Base-by-base conservation (phyloP, 1,284 basidiomycete species). In the Vanrija sp. region DNA sequence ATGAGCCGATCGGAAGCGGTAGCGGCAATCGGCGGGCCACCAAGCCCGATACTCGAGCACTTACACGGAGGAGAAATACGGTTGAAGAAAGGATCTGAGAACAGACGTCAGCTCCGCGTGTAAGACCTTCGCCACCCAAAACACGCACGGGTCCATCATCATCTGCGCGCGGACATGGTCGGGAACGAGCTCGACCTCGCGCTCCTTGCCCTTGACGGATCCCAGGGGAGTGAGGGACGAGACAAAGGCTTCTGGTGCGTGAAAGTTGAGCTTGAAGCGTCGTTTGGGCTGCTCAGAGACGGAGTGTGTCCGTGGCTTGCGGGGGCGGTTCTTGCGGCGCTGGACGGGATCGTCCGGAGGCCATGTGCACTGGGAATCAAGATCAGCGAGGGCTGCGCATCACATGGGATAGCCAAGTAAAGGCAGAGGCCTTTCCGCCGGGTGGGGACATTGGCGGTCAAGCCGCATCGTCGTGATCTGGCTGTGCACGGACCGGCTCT, bases 121-220 rank as follows among this genome's bases (percentile, higher is more conserved):
- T 12, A 18, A 44, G 21, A 40, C 18, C 9, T 14, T n/a, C 18
- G 12, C 12, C 34, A 34, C 14, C 34, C 34, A 12, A 34, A 29
- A 34, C 7, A 67, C 69, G 58, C 57, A 73, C 72, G 72, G 69
- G 55, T 72, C 69, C 57, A 67, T 64, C 70, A 74, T 70, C 57
- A 70, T 46, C 34, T 64, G 62, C 2, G 68, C 68, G 26, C 65
- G 61, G 21, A 61, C 54, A 21, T 65, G 54, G 26, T 61, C 61
- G 16, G 65, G 62, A 8, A 67, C 60, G 34, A 68, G 55, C 29
- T 64, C 60, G 3, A 60, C 52, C 44, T 53, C 58, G 16, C 55
- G 56, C 56, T 56, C 51, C 48, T 66, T 67, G 46, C 60, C 56
- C 48, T 61, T 65, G 12, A 65, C 49, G 14, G 63, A 58, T 3